Base-by-base conservation (phyloP, 2,329 filamentous ascomycete species). In the Immersiporthe knoxdaviesiana region DNA sequence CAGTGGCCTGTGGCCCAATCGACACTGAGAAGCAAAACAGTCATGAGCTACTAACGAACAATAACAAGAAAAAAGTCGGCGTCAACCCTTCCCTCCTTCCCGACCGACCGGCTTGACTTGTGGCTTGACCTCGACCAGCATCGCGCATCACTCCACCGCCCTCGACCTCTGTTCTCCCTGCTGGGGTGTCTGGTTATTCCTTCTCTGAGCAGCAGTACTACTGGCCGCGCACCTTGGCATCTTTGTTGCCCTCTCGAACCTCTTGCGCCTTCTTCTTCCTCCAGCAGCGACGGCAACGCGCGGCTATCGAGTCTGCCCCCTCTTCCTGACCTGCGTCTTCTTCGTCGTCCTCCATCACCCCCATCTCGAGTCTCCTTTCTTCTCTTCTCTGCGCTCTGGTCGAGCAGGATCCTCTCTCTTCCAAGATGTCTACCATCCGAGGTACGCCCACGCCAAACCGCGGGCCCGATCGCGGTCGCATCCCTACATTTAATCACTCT, bases 381-480 rank as follows among this genome's bases (percentile, higher is more conserved):
- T 11, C 44, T n/a, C 21, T n/a, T n/a, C 52, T 56, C 27, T 56
- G 52, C 24, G 52, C 52, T 32, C 52, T 56, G 52, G 50, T 56
- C 5, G 52, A 60, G 35, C 59, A 62, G 37, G 52, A 30, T 56
- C 52, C 32, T 32, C 21, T 47, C 21, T n/a, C 5, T 7, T 16
- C 12, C 24, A 50, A 63, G 41, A 63, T 63, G 61, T 63, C 61
- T 47, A 92, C 90, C 69, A 84, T 90, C 80, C 87, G 91, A 83
- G 89, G 90, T 75, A 92, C 90, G 72, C 91, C 91, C 75, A 92
- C 90, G 72, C 91, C 91, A 74, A 91, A 78, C 78, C 86, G 88
- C 72, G 82, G 81, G 73, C 83, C 91, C 80, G 80, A 81, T 74
- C 86, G 90, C 75, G 87, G 85, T 73, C 82, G 81, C 74, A 82